Evolutionary conservation across 2,329 filamentous ascomycete species (phyloP).

Genomic region (Pyrenophora teres): DNA sequence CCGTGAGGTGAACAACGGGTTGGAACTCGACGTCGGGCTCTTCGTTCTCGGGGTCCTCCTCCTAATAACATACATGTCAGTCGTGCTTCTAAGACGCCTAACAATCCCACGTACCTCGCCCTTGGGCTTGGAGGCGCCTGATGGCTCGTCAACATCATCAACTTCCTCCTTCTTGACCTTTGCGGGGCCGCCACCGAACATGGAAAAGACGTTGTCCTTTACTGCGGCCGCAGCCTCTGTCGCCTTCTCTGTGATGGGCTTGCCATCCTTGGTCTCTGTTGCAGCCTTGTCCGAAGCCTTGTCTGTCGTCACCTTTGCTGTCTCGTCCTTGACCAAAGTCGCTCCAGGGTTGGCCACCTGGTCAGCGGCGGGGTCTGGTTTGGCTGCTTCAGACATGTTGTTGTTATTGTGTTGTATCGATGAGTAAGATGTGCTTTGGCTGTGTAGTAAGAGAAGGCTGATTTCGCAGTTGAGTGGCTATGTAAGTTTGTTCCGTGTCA

Average conservation of each 20-base stretch:
- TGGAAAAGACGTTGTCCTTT: conserved; percentile 79
- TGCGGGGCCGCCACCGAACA: conserved; percentile 97
- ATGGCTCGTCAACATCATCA: conserved; percentile 74
- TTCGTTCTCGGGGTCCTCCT: conserved; percentile 83
- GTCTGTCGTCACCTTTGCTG: conserved; percentile 51
- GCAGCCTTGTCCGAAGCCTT: conserved; percentile 35
- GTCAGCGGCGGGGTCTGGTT: conserved; percentile 50
- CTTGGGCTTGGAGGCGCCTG: conserved; percentile 70
- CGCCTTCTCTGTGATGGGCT: conserved; percentile 51
- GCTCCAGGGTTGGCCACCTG: conserved; percentile 47
- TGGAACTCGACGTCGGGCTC: conserved; percentile 96
- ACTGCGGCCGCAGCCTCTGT: conserved; percentile 49
- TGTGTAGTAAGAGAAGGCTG: conserved; percentile 11
- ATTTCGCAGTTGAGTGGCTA: conserved; percentile 16
- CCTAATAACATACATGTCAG: conserved; percentile 44
- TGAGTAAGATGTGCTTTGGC: conserved; percentile 4
- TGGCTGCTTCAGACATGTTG: conserved; percentile 47
- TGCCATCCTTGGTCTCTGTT: conserved; percentile 53
- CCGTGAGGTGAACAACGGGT: conserved; percentile 92
- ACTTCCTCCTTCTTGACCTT: conserved; percentile 88
- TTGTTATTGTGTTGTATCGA: background rate
- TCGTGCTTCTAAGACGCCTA: background rate
- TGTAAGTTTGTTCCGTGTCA: conserved; percentile 11
- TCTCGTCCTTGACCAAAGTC: conserved; percentile 51
- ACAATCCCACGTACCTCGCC: conserved; percentile 48